phyloP scores from a whole-genome alignment of 768 basidiomycete genomes.

The Suillus ampliporus region DNA sequence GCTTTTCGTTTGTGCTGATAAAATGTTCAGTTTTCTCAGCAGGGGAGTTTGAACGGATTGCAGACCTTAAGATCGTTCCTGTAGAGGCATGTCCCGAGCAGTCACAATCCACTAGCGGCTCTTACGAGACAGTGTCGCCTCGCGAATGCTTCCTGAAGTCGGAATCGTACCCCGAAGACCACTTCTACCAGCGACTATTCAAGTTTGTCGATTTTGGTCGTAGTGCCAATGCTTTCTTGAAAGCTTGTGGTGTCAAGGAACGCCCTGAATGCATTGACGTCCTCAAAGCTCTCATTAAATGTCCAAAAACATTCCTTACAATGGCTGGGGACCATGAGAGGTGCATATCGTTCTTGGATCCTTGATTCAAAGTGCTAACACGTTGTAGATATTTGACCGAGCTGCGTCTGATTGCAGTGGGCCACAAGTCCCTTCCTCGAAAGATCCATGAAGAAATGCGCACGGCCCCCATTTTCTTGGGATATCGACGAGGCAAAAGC shows the following conservation, averaged over 20 bases:
- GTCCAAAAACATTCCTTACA: constrained; percentile 70
- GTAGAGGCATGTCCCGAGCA: constrained; percentile 21
- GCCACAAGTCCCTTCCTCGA: constrained; percentile 53
- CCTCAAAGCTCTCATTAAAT: constrained; percentile 62
- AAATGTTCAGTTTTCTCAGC: constrained; percentile 54
- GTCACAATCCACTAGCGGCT: background rate
- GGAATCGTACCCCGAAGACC: constrained; percentile 32
- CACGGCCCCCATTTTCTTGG: constrained; percentile 69
- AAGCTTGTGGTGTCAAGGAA: constrained; percentile 81
- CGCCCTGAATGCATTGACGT: constrained; percentile 85
- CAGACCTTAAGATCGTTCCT: constrained; percentile 67
- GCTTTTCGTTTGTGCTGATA: constrained; percentile 7
- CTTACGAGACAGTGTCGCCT: constrained; percentile 45
- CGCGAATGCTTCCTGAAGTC: constrained; percentile 66
- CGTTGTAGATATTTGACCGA: constrained; percentile 73
- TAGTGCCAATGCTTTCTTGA: constrained; percentile 78
- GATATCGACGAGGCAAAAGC: constrained; percentile 49
- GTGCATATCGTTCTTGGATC: constrained; percentile 43
- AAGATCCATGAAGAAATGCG: constrained; percentile 58
- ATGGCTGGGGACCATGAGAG: constrained; percentile 61
- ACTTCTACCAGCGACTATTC: constrained; percentile 70
- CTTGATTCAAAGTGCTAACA: constrained; percentile 8
- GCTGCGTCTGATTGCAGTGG: constrained; percentile 80
- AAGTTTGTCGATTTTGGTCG: constrained; percentile 83
- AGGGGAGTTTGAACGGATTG: constrained; percentile 57